These are phyloP conservation scores for Xerocomus brunneocitrinus DNA, from an alignment of 768 basidiomycete species.

Conservation along the genomic window DNA sequence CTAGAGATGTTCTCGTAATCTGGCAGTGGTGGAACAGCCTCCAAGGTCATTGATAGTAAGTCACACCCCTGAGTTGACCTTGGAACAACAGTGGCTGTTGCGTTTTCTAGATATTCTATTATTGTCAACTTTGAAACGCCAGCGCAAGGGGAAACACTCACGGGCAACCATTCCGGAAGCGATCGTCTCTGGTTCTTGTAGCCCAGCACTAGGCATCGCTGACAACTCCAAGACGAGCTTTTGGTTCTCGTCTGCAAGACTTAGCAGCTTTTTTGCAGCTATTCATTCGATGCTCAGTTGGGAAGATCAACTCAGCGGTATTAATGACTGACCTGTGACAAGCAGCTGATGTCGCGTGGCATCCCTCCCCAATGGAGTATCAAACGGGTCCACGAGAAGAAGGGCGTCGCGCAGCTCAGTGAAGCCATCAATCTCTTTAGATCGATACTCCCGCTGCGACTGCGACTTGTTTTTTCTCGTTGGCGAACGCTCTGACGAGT, in stretches of 20 bases:
- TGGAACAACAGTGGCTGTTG: neutral
- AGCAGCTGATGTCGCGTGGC: conserved; percentile 30
- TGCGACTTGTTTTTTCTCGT: conserved; percentile 21
- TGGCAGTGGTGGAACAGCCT: conserved; percentile 1
- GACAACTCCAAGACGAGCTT: conserved; percentile 13
- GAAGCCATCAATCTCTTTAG: conserved; percentile 30
- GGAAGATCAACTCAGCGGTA: neutral
- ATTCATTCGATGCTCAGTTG: conserved; percentile 5
- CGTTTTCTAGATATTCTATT: conserved; percentile 8
- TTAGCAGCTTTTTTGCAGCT: conserved; percentile 49
- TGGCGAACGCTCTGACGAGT: conserved; percentile 3
- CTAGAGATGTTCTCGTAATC: neutral
- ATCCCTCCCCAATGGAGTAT: conserved; percentile 20
- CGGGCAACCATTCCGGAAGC: neutral
- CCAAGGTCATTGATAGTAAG: conserved; percentile 1
- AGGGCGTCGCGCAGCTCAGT: conserved; percentile 26
- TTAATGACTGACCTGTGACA: conserved; percentile 16
- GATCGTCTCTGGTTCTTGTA: neutral
- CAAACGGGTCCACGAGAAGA: conserved; percentile 23
- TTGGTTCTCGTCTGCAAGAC: conserved; percentile 24
- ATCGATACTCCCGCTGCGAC: conserved; percentile 29
- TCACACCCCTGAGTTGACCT: conserved; percentile 6
- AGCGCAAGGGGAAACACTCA: conserved; percentile 5
- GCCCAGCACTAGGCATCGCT: conserved; percentile 1
- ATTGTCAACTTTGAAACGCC: neutral